These are phyloP conservation scores for Sporisorium scitamineum DNA, from an alignment of 1,284 basidiomycete species.

Conservation along the genomic window DNA sequence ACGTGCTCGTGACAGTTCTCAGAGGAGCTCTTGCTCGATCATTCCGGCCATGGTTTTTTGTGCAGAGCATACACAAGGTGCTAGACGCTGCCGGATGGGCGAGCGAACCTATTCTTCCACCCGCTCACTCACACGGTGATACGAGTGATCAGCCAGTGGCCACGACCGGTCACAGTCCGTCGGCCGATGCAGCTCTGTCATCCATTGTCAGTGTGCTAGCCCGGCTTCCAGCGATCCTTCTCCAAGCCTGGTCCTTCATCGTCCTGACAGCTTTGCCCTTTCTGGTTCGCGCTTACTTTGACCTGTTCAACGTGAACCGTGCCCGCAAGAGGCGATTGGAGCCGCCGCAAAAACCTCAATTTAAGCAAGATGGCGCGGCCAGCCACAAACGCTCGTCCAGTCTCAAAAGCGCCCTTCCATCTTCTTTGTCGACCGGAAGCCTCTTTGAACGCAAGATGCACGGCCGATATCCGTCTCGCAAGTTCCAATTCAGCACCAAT, in stretches of 20 bases:
- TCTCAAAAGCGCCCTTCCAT: constrained; percentile 12
- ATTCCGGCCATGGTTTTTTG: constrained; percentile 49
- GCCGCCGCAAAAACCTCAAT: constrained; percentile 1
- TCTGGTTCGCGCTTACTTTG: constrained; percentile 36
- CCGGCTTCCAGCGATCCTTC: constrained; percentile 20
- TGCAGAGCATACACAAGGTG: constrained; percentile 47
- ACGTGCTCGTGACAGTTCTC: constrained; percentile 48
- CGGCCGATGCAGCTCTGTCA: background rate
- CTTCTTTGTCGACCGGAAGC: constrained; percentile 31
- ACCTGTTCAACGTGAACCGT: constrained; percentile 48
- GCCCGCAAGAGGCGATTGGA: constrained; percentile 18
- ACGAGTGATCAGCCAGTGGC: background rate
- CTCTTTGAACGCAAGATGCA: constrained; percentile 46
- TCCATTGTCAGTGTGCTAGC: constrained; percentile 7
- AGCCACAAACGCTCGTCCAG: constrained; percentile 10
- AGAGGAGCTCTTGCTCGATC: constrained; percentile 37
- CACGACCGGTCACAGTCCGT: background rate
- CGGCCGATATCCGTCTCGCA: constrained; percentile 47
- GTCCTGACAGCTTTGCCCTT: constrained; percentile 29
- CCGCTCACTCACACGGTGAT: background rate
- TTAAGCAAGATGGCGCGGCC: background rate
- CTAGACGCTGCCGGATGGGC: constrained; percentile 36
- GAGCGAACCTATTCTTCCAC: constrained; percentile 11
- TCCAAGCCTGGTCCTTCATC: constrained; percentile 30
- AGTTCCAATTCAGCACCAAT: constrained; percentile 19